phyloP scores from a whole-genome alignment of 2,329 filamentous ascomycete genomes.

The Sclerotiophoma versabilis region DNA sequence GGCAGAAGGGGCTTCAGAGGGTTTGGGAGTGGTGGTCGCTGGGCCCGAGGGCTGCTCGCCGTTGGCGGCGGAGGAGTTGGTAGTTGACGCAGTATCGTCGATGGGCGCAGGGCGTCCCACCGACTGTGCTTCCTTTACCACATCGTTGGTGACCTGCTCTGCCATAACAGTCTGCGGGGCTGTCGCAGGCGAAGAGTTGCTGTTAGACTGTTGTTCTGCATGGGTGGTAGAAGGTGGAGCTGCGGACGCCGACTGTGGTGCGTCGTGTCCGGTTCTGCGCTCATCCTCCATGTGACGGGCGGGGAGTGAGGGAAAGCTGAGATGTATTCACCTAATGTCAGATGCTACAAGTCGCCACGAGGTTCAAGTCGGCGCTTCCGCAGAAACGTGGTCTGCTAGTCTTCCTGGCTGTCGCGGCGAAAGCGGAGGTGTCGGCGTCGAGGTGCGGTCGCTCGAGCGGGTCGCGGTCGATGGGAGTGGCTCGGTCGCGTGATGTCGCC shows the following conservation, averaged over 20 bases:
- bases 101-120: constrained; percentile 68
- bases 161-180: constrained; percentile 71
- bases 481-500: constrained; percentile 32
- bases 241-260: constrained; percentile 26
- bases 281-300: constrained; percentile 34
- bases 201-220: constrained; percentile 46
- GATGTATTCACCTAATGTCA: constrained; percentile 51
- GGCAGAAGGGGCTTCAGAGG: constrained; percentile 47
- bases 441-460: constrained; percentile 27
- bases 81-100: constrained; percentile 70
- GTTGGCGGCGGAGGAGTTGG: constrained; percentile 62
- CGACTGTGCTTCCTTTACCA: constrained; percentile 75
- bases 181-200: constrained; percentile 43
- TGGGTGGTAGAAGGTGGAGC: constrained; percentile 20
- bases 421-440: constrained; percentile 42
- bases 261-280: constrained; percentile 28
- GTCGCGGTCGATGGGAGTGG: constrained; percentile 14
- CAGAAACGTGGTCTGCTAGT: constrained; percentile 45
- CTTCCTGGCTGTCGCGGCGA: constrained; percentile 41
- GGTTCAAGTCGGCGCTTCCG: constrained; percentile 50
- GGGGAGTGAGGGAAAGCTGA: constrained; percentile 30
- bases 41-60: constrained; percentile 51
- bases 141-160: constrained; percentile 74
- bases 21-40: constrained; percentile 38
- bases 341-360: constrained; percentile 49